Percentiles rank a stretch among this genome's conserved stretches.
Evolutionary conservation across 805 yeast species (phyloP).

Genomic region (Starmerella khaoyaiensis): DNA sequence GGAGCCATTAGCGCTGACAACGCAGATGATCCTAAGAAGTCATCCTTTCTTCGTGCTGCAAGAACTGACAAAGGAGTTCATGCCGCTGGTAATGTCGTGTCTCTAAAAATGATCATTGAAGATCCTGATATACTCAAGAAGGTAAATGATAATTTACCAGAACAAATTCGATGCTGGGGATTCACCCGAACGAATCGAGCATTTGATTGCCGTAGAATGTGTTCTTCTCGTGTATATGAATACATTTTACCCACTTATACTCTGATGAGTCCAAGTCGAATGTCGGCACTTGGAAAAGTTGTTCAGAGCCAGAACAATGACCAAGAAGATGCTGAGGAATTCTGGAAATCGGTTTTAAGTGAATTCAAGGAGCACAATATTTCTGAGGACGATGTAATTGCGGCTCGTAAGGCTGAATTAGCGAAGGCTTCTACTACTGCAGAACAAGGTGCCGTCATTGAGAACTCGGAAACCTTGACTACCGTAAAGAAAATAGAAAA

Average conservation of each 20-base stretch:
- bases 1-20: slow-evolving; percentile 84
- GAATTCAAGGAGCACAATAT: slow-evolving; percentile 32
- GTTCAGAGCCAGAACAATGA: slow-evolving; percentile 26
- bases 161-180: slow-evolving; percentile 86
- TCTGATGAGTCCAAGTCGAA: slow-evolving; percentile 80
- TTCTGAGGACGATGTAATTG: slow-evolving; percentile 24
- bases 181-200: slow-evolving; percentile 75
- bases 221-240: slow-evolving; percentile 92
- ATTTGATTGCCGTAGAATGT: slow-evolving; percentile 89
- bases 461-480: slow-evolving; percentile 27
- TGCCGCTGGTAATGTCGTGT: slow-evolving; percentile 88
- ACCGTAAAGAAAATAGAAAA: slow-evolving; percentile 45
- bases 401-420: slow-evolving; percentile 9
- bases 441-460: slow-evolving; percentile 25
- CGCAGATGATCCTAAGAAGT: slow-evolving; percentile 75
- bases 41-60: slow-evolving; percentile 51
- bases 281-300: slow-evolving; percentile 47
- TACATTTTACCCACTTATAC: slow-evolving; percentile 86
- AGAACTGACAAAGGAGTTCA: slow-evolving; percentile 94
- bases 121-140: slow-evolving; percentile 60
- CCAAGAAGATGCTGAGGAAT: slow-evolving; percentile 45
- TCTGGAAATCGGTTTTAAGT: slow-evolving; percentile 48
- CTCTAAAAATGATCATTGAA: slow-evolving; percentile 71
- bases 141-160: slow-evolving; percentile 68
- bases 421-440: no score